phyloP scores from a whole-genome alignment of 768 basidiomycete species.

The Tricholoma hemisulphureum region DNA sequence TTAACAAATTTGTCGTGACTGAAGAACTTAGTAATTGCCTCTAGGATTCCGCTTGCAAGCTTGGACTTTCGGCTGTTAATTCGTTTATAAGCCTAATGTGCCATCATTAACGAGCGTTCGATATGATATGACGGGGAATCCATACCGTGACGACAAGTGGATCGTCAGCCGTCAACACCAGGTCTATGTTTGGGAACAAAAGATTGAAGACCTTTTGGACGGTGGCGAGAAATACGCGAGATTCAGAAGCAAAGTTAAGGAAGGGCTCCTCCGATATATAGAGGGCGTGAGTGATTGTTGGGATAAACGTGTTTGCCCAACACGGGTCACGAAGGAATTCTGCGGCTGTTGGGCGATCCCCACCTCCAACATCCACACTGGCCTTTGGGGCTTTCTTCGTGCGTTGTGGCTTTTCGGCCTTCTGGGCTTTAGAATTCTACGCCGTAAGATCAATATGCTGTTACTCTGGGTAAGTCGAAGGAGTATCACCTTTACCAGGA shows the following conservation, averaged over 20 bases:
- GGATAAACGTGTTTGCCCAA: slow-evolving; percentile 14
- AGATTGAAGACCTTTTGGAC: too few relatives aligned
- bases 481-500: not conserved
- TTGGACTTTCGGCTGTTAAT: slow-evolving; percentile 11
- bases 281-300: slow-evolving; percentile 17
- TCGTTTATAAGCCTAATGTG: slow-evolving; percentile 9
- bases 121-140: too few relatives aligned
- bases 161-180: not conserved
- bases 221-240: too few relatives aligned
- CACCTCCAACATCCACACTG: not conserved
- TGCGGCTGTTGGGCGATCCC: not conserved
- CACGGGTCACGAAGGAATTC: slow-evolving; percentile 10
- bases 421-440: not conserved
- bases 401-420: not conserved
- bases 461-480: not conserved
- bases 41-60: slow-evolving; percentile 6
- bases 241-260: too few relatives aligned
- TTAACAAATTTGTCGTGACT: not conserved
- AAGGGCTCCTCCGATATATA: slow-evolving; percentile 18
- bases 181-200: slow-evolving; percentile 12
- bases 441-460: not conserved
- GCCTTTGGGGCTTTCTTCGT: too few relatives aligned
- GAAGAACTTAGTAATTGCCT: too few relatives aligned
- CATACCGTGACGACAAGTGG: slow-evolving; percentile 1
- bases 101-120: too few relatives aligned